Base-by-base conservation (phyloP, 169 alveolate genomes). In the Neospora caninum region DNA sequence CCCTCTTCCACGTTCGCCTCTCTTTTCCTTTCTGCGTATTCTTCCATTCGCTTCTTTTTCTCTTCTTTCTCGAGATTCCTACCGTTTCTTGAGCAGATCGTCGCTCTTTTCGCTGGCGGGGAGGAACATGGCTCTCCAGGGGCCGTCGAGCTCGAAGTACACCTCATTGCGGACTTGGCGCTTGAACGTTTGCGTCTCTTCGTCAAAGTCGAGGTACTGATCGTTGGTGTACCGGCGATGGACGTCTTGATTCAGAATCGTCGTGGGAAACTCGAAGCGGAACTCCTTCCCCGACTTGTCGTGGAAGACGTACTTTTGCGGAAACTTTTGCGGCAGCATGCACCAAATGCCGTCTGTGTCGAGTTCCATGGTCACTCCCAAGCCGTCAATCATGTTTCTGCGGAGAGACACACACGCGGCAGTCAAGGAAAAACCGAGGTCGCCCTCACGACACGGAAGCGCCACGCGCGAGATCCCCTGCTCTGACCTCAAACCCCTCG, bases 321-420 rank as follows among this genome's bases (percentile, higher is more conserved):
- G 99, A 96, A 99, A 99, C 34, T 99, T 98, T 67, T 97, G 96
- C 27, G 99, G 99, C 43, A 98, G 95, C 96, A 99, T 97, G 87
- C 99, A 98, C 99, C 99, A 99, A 78, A 99, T 98, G 78, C 99
- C 99, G 96, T 99, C 99, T 13, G 99, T 99, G 97, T 99, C 99
- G 94, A 99, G 97, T 97, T 99, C 99, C 88, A 99, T 95, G 38
- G 99, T 99, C 91, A 98, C 98, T 53, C 99, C 99, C 42, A 99
- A 97, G 95, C 98, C 96, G 94, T 98, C 99, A 31, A 98, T 97
- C 73, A 98, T 94, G 49, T 93, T 89, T 78, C 97, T 91, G 69
- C 38, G 42, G 20, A 29, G 20, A 18, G 29, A n/a, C 70, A 69
- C 7, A 20, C 53, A 36, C 25, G 42, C 2, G 2, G 45, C 45